Evolutionary conservation across 2,329 filamentous ascomycete genomes (phyloP), one percentile per base, ranked within the genome.

Genomic region (Rhynchosporium graminicola): DNA sequence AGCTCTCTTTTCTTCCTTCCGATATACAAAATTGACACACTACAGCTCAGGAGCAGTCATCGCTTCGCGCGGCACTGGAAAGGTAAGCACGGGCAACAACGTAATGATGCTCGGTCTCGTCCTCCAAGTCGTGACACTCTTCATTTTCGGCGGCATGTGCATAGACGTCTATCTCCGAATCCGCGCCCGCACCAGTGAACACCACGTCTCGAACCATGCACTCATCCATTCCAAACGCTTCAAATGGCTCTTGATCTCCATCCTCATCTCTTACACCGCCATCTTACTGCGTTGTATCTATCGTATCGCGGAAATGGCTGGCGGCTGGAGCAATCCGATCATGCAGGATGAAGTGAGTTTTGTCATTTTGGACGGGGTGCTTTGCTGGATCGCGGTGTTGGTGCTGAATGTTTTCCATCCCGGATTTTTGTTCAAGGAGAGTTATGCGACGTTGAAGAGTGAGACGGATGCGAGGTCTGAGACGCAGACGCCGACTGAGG

Each of bases 301-400:
- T 40, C 51, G 67, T 60, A 60, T 87, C 54, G 82, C 81, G 3
- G 85, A 87, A 70, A 86, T 87, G 83, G 80, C 82, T 2, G 83
- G 83, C 38, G 85, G 85, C 28, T 88, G 85, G 84, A 82, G 82
- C 15, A 87, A 85, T 74, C 70, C 77, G 13, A 82, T 87, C 70
- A 87, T 88, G 84, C 83, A 85, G 68, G 79, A 86, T 72, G 77
- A 88, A 75, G 75, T 78, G 48, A 81, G 80, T 26, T 87, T 87
- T 68, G 79, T 86, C 62, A 79, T 83, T 12, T 78, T 87, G 3
- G 67, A 67, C 58, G 63, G 67, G 33, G 55, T 56, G 47, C 77
- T 83, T 74, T 77, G 83, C 48, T 72, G 77, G 40, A 65, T 82
- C 10, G 80, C 81, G 1, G 79, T 78, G 20, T 57, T 77, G 4